Percentiles rank a stretch among this genome's conserved stretches.
These are phyloP conservation scores for Malus hybrid DNA, from an alignment of 331 rosid genomes.

Conservation along the genomic window DNA sequence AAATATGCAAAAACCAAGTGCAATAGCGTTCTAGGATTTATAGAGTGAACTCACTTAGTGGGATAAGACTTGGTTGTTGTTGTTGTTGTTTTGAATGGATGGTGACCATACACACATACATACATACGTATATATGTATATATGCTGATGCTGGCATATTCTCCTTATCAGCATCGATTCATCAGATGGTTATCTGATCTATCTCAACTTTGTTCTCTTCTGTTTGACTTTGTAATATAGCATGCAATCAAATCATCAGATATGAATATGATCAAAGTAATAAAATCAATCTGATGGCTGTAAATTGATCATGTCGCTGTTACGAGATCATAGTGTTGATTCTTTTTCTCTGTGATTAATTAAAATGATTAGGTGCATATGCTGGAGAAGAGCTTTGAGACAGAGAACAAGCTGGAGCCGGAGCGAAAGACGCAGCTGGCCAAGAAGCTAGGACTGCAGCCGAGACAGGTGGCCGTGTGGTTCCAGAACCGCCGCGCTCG, in stretches of 20 bases:
- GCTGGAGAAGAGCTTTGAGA: conserved; percentile 94
- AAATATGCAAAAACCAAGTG: too few species aligned
- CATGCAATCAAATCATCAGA: not conserved
- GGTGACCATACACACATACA: too few species aligned
- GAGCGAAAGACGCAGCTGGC: conserved; percentile 84
- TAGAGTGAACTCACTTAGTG: too few species aligned
- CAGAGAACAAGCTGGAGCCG: conserved; percentile 96
- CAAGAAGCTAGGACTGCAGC: conserved; percentile 88
- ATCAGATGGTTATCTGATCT: not conserved
- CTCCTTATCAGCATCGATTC: conserved; percentile 5
- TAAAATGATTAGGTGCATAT: conserved; percentile 46
- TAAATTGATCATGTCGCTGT: not conserved
- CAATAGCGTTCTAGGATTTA: too few species aligned
- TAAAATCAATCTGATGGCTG: not conserved
- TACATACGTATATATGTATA: not conserved
- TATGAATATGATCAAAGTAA: not conserved
- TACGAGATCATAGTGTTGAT: not conserved
- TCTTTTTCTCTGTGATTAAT: not conserved
- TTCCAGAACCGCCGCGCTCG: conserved; percentile 97
- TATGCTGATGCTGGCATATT: not conserved
- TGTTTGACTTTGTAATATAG: not conserved
- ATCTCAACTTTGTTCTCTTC: not conserved
- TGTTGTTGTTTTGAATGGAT: too few species aligned
- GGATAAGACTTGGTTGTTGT: too few species aligned
- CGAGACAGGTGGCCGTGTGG: conserved; percentile 98